A percentile compares a stretch with the other conserved stretches of the same genome.
These are phyloP conservation scores for Salmacisia buchloeana DNA, from an alignment of 1,284 basidiomycete species.

Conservation along the genomic window DNA sequence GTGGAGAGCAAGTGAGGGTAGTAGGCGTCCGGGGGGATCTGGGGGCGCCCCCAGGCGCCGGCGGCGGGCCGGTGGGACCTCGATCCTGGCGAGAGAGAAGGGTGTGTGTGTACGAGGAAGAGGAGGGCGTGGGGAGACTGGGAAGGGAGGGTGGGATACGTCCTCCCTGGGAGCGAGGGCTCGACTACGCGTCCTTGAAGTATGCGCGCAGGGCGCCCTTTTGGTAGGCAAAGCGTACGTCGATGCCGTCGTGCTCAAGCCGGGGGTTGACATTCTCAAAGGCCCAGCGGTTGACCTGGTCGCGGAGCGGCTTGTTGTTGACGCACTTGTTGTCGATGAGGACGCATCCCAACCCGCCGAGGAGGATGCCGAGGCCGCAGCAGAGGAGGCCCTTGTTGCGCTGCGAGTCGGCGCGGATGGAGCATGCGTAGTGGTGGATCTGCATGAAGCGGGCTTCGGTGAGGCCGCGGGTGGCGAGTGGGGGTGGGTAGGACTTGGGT, in stretches of 20 bases:
- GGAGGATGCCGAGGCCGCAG: not conserved
- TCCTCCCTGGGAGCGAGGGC: not conserved
- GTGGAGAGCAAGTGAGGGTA: too few species aligned
- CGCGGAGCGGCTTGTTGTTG: not conserved
- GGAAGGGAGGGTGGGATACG: too few species aligned
- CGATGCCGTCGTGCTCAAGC: not conserved
- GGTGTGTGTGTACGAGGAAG: too few species aligned
- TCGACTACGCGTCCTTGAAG: not conserved
- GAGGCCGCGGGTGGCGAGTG: not conserved
- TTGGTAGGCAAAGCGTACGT: not conserved
- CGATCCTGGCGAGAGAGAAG: too few species aligned
- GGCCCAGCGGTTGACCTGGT: slow-evolving; percentile 3
- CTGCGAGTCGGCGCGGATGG: slow-evolving; percentile 4
- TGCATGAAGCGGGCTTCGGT: not conserved
- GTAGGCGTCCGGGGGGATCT: too few species aligned
- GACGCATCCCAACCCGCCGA: not conserved
- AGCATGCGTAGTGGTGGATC: slow-evolving; percentile 8
- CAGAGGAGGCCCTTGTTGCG: not conserved
- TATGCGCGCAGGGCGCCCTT: not conserved
- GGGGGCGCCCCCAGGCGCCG: too few species aligned
- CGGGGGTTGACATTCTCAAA: slow-evolving; percentile 4
- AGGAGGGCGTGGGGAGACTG: too few species aligned
- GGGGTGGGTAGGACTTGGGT: not conserved
- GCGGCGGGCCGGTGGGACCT: too few species aligned
- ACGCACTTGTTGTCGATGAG: slow-evolving; percentile 2